These are phyloP conservation scores for Zygotorulaspora sp. DNA, from an alignment of 805 yeast species.

Conservation along the genomic window DNA sequence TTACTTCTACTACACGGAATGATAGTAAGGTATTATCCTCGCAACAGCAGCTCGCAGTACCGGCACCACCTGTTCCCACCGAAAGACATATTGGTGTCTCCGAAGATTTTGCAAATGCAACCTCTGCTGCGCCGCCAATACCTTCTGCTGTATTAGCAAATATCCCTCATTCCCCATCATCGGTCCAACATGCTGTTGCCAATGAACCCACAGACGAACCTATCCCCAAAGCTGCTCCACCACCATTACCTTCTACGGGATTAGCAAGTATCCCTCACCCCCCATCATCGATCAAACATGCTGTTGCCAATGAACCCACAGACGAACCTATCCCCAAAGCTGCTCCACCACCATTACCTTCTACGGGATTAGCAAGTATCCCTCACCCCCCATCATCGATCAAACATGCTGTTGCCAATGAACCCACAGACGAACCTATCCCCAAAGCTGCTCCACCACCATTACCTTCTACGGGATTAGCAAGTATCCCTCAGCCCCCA, in stretches of 20 bases:
- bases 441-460: slow-evolving; percentile 2
- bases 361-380: slow-evolving; percentile 10
- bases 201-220: too few species aligned
- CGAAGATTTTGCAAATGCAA: slow-evolving; percentile 1
- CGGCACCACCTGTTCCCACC: slow-evolving; percentile 1
- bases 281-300: neutral
- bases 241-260: slow-evolving; percentile 8
- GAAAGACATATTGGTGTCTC: neutral
- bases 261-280: slow-evolving; percentile 12
- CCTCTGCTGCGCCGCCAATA: slow-evolving; percentile 10
- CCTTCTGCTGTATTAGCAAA: slow-evolving; percentile 11
- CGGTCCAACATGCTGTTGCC: too few species aligned
- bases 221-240: slow-evolving; percentile 9
- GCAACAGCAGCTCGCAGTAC: slow-evolving; percentile 2
- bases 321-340: neutral
- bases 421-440: neutral
- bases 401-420: neutral
- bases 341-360: slow-evolving; percentile 6
- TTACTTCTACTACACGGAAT: too few species aligned
- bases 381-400: slow-evolving; percentile 6
- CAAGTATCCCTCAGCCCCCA: slow-evolving; percentile 9
- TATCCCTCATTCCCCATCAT: too few species aligned
- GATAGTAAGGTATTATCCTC: too few species aligned
- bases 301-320: neutral
- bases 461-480: slow-evolving; percentile 9